Percentiles rank a stretch among this genome's conserved stretches.
Evolutionary conservation across 495 filamentous ascomycete species (phyloP).

Genomic region (Neurospora terricola): DNA sequence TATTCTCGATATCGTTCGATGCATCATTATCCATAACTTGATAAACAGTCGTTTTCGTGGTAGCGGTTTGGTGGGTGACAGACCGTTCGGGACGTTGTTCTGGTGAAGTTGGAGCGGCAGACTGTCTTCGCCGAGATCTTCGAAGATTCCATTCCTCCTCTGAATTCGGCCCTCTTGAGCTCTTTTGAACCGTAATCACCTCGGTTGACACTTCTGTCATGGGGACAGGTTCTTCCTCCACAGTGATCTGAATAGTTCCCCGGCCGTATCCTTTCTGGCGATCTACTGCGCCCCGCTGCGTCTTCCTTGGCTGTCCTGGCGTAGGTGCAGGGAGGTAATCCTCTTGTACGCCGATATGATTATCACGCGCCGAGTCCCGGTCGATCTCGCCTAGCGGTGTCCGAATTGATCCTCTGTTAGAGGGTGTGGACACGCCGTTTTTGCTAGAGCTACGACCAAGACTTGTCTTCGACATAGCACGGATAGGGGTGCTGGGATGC

Average conservation of each 20-base stretch:
- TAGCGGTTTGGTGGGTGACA: constrained; percentile 47
- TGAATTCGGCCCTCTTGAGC: constrained; percentile 51
- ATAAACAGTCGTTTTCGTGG: constrained; percentile 50
- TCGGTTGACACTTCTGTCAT: constrained; percentile 20
- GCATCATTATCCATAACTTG: constrained; percentile 45
- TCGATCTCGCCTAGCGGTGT: constrained; percentile 85
- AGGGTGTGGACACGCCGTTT: constrained; percentile 58
- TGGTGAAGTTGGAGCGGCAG: constrained; percentile 26
- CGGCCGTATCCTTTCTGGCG: constrained; percentile 46
- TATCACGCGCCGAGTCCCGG: constrained; percentile 51
- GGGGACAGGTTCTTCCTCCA: constrained; percentile 29
- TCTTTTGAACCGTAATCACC: constrained; percentile 39
- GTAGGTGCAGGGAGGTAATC: constrained; percentile 91
- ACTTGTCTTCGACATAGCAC: constrained; percentile 52
- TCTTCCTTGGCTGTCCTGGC: constrained; percentile 91
- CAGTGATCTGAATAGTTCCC: constrained; percentile 25
- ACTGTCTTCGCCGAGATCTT: constrained; percentile 50
- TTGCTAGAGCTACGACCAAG: constrained; percentile 40
- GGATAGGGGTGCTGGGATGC: constrained; percentile 62
- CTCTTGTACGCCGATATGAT: constrained; percentile 48
- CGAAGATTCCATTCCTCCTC: constrained; percentile 71
- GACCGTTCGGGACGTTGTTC: constrained; percentile 32
- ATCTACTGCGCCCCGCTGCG: constrained; percentile 37
- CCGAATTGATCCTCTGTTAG: constrained; percentile 64
- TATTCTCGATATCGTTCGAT: constrained; percentile 44